Base-by-base conservation (phyloP, 169 alveolate genomes). In the Eimeria tenella region DNA sequence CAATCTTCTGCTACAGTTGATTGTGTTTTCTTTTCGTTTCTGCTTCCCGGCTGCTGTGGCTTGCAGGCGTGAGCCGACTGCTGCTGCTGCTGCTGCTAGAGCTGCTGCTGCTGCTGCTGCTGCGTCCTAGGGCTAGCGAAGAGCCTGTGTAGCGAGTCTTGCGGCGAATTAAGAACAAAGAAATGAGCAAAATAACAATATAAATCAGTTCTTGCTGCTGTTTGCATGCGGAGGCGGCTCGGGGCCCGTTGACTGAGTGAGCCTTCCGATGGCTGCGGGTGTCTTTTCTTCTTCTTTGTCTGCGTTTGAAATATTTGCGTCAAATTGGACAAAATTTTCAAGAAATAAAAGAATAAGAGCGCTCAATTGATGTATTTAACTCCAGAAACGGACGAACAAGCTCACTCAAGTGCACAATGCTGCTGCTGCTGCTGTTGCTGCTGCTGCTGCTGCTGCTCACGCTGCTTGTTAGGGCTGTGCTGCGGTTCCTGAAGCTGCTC, bases 341-440 rank as follows among this genome's bases (percentile, higher is more conserved):
- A n/a, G n/a, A n/a, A n/a, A n/a, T n/a, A n/a, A n/a, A n/a, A n/a
- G n/a, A n/a, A n/a, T n/a, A n/a, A n/a, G n/a, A n/a, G n/a, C n/a
- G n/a, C n/a, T n/a, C n/a, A n/a, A n/a, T n/a, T n/a, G n/a, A n/a
- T n/a, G n/a, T n/a, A n/a, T n/a, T n/a, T n/a, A n/a, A n/a, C n/a
- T n/a, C n/a, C n/a, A n/a, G n/a, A n/a, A n/a, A n/a, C n/a, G n/a
- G n/a, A n/a, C n/a, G n/a, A n/a, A n/a, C n/a, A n/a, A n/a, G n/a
- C 65, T 8, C 65, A 58, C 13, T 8, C 65, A 58, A 13, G 65
- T 8, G 52, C 50, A 19, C 81, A 3, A 11, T 15, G 5, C 52
- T n/a, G 49, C 81, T 71, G 81, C 81, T 71, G 81, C 81, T 11
- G 81, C 50, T 71, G 81, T 21, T 71, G 81, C 42, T 71, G 81